These are phyloP conservation scores for Trichoderma pleuroti DNA, from an alignment of 2,329 filamentous ascomycete genomes.

Conservation along the genomic window DNA sequence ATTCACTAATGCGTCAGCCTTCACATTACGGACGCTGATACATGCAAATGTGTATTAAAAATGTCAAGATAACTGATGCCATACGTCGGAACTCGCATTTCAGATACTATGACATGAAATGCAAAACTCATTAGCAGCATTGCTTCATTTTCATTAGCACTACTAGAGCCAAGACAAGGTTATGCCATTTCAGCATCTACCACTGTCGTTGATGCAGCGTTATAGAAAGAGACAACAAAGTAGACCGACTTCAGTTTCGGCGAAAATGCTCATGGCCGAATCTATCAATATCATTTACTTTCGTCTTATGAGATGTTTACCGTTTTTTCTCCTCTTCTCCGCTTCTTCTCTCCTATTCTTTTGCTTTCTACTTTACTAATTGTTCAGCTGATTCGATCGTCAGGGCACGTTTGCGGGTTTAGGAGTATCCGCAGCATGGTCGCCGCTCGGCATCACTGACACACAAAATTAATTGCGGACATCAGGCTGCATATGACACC, in stretches of 20 bases:
- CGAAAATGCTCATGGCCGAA: background rate
- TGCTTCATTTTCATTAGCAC: background rate
- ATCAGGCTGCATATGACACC: background rate
- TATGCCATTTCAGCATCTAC: background rate
- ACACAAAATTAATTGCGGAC: background rate
- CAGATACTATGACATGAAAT: background rate
- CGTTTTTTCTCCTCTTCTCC: background rate
- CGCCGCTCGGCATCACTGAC: background rate
- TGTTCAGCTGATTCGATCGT: background rate
- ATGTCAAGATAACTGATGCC: background rate
- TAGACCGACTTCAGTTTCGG: background rate
- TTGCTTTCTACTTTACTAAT: background rate
- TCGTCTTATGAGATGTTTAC: background rate
- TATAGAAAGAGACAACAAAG: background rate
- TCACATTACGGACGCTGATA: background rate
- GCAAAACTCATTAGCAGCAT: background rate
- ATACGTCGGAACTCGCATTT: background rate
- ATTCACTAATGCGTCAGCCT: background rate
- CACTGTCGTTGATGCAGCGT: background rate
- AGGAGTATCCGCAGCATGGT: background rate
- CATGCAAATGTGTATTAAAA: background rate
- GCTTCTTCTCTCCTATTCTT: background rate
- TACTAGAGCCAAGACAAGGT: background rate
- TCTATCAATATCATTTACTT: background rate
- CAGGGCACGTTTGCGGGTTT: background rate